Evolutionary conservation across 345 rosid species (phyloP).

Genomic region (Brassica carinata): DNA sequence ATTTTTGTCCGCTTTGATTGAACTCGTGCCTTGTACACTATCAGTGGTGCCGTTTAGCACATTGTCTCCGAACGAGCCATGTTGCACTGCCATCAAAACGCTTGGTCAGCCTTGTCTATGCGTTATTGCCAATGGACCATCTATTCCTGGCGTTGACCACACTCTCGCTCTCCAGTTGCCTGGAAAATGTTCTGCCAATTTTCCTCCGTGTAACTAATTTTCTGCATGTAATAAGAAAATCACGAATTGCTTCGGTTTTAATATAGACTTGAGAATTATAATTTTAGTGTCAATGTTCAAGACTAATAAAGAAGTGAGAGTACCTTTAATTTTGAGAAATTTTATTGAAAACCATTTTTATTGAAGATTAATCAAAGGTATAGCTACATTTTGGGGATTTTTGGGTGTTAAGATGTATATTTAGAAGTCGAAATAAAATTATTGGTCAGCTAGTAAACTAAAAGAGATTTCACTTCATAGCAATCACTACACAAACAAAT

Average conservation of each 20-base stretch:
- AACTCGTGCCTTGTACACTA: conserved; percentile 83
- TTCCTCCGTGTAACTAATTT: conserved; percentile 65
- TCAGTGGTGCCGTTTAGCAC: conserved; percentile 86
- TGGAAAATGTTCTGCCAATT: conserved; percentile 75
- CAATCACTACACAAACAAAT: neutral
- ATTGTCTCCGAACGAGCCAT: conserved; percentile 60
- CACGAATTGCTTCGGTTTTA: neutral
- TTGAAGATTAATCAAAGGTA: neutral
- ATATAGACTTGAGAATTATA: neutral
- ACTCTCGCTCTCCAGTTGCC: conserved; percentile 78
- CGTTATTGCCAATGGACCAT: conserved; percentile 75
- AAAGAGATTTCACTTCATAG: neutral
- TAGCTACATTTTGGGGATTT: neutral
- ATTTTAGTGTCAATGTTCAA: neutral
- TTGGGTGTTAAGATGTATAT: neutral
- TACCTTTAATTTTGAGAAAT: neutral
- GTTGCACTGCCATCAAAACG: conserved; percentile 74
- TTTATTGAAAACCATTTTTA: neutral
- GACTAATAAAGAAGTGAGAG: neutral
- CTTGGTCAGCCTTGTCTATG: conserved; percentile 88
- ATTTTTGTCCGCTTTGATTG: conserved; percentile 76
- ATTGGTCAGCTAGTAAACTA: neutral
- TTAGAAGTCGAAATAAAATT: neutral
- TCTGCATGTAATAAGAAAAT: neutral
- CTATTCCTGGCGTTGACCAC: conserved; percentile 75